A percentile compares a stretch with the other conserved stretches of the same genome.
Conservation (phyloP, 331 rosid species). For the Acacia concinna region DNA sequence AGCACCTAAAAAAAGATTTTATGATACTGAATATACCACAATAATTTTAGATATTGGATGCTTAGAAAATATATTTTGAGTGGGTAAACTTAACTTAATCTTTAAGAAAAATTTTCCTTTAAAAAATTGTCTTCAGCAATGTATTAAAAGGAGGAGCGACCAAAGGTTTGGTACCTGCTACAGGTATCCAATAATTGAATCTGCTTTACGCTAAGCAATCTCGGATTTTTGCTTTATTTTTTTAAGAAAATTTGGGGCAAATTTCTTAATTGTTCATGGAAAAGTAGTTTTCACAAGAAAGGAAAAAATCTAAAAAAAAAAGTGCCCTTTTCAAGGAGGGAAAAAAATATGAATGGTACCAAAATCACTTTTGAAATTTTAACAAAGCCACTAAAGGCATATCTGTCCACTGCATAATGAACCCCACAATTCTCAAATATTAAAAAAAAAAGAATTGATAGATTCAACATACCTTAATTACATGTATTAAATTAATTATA, state of each 20-base stretch:
- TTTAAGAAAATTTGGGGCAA: neutral
- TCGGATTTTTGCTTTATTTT: neutral
- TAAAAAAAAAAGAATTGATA: neutral
- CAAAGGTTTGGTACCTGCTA: neutral
- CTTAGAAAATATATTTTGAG: too few relatives aligned
- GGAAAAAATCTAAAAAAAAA: neutral
- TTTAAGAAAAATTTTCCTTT: neutral
- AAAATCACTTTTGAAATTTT: neutral
- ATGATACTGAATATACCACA: too few relatives aligned
- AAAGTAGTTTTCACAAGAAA: neutral
- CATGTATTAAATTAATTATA: too few relatives aligned
- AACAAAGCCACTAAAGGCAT: neutral
- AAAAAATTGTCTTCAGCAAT: neutral
- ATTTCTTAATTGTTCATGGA: neutral
- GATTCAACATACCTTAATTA: too few relatives aligned
- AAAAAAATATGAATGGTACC: neutral
- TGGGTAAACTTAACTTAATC: too few relatives aligned
- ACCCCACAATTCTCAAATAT: neutral
- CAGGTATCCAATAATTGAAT: neutral
- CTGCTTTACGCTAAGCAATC: neutral
- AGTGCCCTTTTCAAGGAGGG: neutral
- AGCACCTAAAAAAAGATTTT: too few relatives aligned
- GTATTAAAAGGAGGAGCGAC: neutral
- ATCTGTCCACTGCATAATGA: neutral
- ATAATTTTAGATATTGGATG: too few relatives aligned